Evolutionary conservation across 305 asterid species (phyloP), one percentile per base, ranked within the genome.

Genomic region (Plantago lanceolata): DNA sequence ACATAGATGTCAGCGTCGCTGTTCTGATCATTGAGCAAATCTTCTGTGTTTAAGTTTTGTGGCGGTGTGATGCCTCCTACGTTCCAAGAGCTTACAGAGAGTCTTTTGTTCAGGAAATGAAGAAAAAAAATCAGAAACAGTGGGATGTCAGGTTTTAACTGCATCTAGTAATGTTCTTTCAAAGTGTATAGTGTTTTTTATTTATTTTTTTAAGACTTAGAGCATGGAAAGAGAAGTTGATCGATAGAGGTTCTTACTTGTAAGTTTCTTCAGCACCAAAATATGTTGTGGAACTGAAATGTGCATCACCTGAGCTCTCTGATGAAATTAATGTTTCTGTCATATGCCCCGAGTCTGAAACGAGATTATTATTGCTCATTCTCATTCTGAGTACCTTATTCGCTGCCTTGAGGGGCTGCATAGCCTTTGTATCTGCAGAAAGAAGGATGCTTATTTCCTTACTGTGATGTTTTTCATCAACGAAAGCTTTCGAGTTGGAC

Each of bases 71-170:
- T 64, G 58, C 93, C 93, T 69, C 89, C 93, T 0, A 76, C 79
- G 63, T 85, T 85, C 93, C 93, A 85, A 48, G 89, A 79, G 79
- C 84, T 75, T 63, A 79, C 89, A 59, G 73, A 77, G 62, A 85
- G 62, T 53, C 89, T 84, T 69, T 74, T 64, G 48, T 48, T 19
- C 19, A 45, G 68, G 52, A 18, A 64, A 57, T 29, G 43, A 57
- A 59, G 54, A 37, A 28, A 72, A 28, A 72, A 64, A 59, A 49
- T 37, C 28, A 71, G 33, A 57, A 62, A 62, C 48, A 71, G 48
- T 24, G 15, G 15, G 26, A 48, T 16, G 59, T 72, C 64, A 75
- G 76, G 59, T 31, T 63, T 57, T 40, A 49, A 29, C 26, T 8
- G 26, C 19, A 17, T 18, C 55, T 7, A 17, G 54, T 17, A 5